Evolutionary conservation across 139 green algal species (phyloP), one percentile per base, ranked within the genome.

Genomic region (Trebouxia sp.): DNA sequence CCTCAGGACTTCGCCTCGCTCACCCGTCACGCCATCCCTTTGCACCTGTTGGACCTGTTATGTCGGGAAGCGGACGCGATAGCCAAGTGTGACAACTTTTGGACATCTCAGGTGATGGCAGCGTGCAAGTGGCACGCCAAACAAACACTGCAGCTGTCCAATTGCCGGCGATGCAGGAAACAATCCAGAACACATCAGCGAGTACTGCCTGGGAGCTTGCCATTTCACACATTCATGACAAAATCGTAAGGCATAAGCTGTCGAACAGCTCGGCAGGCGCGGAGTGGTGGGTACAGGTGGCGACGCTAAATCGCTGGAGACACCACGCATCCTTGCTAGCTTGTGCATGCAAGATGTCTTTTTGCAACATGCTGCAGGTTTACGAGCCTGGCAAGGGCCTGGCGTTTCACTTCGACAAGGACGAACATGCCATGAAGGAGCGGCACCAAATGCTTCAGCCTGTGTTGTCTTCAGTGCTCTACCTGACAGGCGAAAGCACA

Each of bases 391-490:
- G 90, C 8, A 67, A 77, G 15, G 90, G 90, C n/a, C 82, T 94
- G 30, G 85, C 51, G 6, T 94, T 94, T 50, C 91, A 94, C 76
- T 93, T 94, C 78, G 91, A 94, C 81, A 94, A 94, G 67, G 91
- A 94, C 50, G 91, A 94, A 75, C 56, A 88, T 37, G 38, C 78
- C n/a, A 78, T 94, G 74, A 78, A 69, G 30, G 51, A 70, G 14
- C 48, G 80, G 15, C 69, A 85, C 4, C 24, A 65, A 28, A 93
- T 92, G 87, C 30, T 53, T 24, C 87, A 89, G 28, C 91, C 91
- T 22, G 42, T 90, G 2, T 70, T 87, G 62, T 93, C 88, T 5
- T 90, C 82, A 26, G 83, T 94, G 7, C 78, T 94, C 26, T 94
- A 94, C 75, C 75, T 94, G 32, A 82, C 66, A 20, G 78, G 82